Base-by-base conservation (phyloP, 768 basidiomycete species). In the Macrolepiota dolichaula region DNA sequence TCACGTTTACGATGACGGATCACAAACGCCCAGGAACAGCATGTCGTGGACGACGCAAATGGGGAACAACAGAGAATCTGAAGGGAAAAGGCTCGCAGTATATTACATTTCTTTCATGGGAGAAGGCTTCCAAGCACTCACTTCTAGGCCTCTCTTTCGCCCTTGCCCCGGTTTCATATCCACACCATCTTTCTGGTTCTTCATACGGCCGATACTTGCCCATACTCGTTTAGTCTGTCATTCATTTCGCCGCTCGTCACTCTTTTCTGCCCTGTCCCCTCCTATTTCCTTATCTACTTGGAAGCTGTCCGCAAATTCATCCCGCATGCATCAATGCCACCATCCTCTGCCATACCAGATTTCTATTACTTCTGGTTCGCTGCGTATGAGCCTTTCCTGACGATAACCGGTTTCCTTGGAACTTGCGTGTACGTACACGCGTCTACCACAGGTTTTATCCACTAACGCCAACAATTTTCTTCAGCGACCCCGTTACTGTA, bases 311-410 rank as follows among this genome's bases (percentile, higher is more conserved):
- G 56, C 61, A 38, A 62, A 50, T 59, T 52, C 63, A 24, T 51
- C 56, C 61, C 50, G 50, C 54, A 58, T 59, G 55, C 61, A 42
- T 47, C 57, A 36, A 37, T 83, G 81, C 72, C 70, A 32, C 73
- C 79, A 15, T 70, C 73, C 40, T 88, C 89, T 63, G 86, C 90
- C 42, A 78, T 92, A 65, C 89, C 91, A 19, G 80, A 83, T 66
- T 79, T 85, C 62, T 92, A 92, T 74, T 92, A 85, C 73, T 79
- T 83, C 47, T 77, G 88, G 63, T 92, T 92, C 67, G 88, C 84
- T 27, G 77, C 84, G 57, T 91, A 88, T 68, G 91, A 92, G 72
- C 91, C 91, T 0, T 77, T 85, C 27, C 72, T 92, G 59, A 85
- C 87, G 19, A 71, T 79, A 22, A 67, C 83, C 47, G 89, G 91